Percentiles rank a stretch among this genome's conserved stretches.
Evolutionary conservation across 164 flowering plant species (phyloP).

Genomic region (Cinnamomum micranthum): DNA sequence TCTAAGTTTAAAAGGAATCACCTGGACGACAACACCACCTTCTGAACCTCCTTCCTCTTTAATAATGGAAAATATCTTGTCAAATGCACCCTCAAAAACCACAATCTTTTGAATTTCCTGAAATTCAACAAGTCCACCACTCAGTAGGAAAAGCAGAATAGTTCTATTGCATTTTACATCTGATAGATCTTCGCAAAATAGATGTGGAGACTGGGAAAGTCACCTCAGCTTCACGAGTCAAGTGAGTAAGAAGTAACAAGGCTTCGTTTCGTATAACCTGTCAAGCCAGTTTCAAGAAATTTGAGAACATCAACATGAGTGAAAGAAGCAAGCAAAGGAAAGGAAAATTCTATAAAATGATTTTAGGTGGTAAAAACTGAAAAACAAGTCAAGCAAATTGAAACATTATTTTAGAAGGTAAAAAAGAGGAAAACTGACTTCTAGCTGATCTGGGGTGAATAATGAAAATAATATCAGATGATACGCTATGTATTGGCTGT

Average conservation of each 20-base stretch:
- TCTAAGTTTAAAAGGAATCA: constrained; percentile 17
- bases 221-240: constrained; percentile 98
- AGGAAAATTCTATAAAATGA: neutral
- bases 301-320: constrained; percentile 2
- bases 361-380: too few relatives aligned
- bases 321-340: neutral
- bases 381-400: neutral
- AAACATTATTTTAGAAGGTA: neutral
- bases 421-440: neutral
- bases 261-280: constrained; percentile 98
- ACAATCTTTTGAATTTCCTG: constrained; percentile 98
- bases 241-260: constrained; percentile 80
- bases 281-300: constrained; percentile 13
- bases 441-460: too few relatives aligned
- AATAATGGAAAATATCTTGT: constrained; percentile 91
- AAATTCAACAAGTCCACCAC: constrained; percentile 7
- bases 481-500: too few relatives aligned
- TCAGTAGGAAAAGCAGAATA: neutral
- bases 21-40: constrained; percentile 99
- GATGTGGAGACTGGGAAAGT: constrained; percentile 6
- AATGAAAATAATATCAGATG: too few relatives aligned
- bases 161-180: neutral
- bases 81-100: constrained; percentile 98
- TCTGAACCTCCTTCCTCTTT: constrained; percentile 98
- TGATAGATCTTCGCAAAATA: neutral